phyloP scores from a whole-genome alignment of 1,284 basidiomycete genomes.

The Amylostereum areolatum region DNA sequence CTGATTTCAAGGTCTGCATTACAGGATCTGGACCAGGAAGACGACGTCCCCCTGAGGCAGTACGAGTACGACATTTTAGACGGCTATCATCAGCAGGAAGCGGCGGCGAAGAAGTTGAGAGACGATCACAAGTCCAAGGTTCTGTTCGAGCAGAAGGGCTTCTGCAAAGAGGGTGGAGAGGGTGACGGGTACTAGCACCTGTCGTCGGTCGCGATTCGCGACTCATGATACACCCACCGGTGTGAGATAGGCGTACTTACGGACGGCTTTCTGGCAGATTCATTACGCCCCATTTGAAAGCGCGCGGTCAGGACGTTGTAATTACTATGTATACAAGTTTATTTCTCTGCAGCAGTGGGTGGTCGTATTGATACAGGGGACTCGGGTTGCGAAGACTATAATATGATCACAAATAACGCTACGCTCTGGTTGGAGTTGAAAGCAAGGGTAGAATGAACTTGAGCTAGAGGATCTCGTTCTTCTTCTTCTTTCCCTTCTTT shows the following conservation, averaged over 20 bases:
- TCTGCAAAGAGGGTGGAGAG: conserved; percentile 85
- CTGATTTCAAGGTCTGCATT: conserved; percentile 6
- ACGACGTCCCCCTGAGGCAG: conserved; percentile 76
- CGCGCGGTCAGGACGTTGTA: conserved; percentile 15
- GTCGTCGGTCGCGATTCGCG: too few species aligned
- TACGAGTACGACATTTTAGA: conserved; percentile 70
- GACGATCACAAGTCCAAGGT: conserved; percentile 74
- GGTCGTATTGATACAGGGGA: too few species aligned
- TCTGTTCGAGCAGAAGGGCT: conserved; percentile 73
- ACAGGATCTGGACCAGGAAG: conserved; percentile 91
- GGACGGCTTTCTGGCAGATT: conserved; percentile 25
- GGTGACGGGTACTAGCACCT: conserved; percentile 72
- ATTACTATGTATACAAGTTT: conserved; percentile 7
- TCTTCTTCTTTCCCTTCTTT: conserved; percentile 58
- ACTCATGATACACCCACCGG: background rate
- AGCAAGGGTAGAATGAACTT: too few species aligned
- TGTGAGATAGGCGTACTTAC: background rate
- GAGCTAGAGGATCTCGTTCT: conserved; percentile 22
- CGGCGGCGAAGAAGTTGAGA: conserved; percentile 58
- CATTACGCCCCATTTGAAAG: conserved; percentile 26
- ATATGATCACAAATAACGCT: background rate
- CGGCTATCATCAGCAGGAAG: conserved; percentile 67
- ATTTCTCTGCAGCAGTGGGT: background rate
- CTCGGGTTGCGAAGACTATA: background rate
- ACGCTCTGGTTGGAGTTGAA: too few species aligned